Percentiles rank a stretch among this genome's conserved stretches.
Evolutionary conservation across 164 flowering plant genomes (phyloP).

Genomic region (Nymphaea colorata): DNA sequence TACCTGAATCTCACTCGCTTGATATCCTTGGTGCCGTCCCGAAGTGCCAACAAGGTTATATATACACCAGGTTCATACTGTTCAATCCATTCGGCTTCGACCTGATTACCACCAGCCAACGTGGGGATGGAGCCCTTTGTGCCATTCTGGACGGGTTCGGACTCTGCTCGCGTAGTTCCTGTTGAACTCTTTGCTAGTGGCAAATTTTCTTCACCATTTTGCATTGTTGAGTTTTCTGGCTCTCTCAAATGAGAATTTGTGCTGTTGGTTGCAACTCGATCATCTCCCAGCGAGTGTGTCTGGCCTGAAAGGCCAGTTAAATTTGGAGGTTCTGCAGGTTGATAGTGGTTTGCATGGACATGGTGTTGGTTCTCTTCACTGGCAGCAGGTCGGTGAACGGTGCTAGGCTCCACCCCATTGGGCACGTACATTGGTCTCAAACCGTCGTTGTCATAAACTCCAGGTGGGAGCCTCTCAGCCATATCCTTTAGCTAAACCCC

Average conservation of each 20-base stretch:
- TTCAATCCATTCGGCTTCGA: conserved; percentile 79
- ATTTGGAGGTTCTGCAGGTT: conserved; percentile 12
- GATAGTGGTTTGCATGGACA: conserved; percentile 16
- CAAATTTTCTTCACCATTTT: conserved; percentile 24
- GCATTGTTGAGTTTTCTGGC: conserved; percentile 19
- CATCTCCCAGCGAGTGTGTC: conserved; percentile 10
- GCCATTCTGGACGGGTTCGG: conserved; percentile 26
- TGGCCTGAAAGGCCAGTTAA: conserved; percentile 16
- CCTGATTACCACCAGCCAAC: conserved; percentile 20
- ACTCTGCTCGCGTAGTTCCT: conserved; percentile 21
- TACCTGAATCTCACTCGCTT: conserved; percentile 94
- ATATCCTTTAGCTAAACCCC: conserved; percentile 50
- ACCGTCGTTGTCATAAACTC: conserved; percentile 37
- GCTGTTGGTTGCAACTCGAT: conserved; percentile 11
- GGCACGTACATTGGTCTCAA: conserved; percentile 25
- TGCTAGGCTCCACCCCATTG: conserved; percentile 44
- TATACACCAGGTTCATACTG: conserved; percentile 87
- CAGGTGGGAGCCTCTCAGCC: conserved; percentile 69
- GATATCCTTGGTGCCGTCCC: conserved; percentile 73
- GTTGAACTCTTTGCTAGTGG: conserved; percentile 17
- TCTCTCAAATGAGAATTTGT: conserved; percentile 12
- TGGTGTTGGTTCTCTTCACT: conserved; percentile 36
- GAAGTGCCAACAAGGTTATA: conserved; percentile 61
- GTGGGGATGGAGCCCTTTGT: conserved; percentile 25
- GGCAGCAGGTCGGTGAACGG: conserved; percentile 19